Evolutionary conservation across 371 early-diverging fungal genomes (phyloP), one percentile per base, ranked within the genome.

Genomic region (Dentiscutata heterogama): DNA sequence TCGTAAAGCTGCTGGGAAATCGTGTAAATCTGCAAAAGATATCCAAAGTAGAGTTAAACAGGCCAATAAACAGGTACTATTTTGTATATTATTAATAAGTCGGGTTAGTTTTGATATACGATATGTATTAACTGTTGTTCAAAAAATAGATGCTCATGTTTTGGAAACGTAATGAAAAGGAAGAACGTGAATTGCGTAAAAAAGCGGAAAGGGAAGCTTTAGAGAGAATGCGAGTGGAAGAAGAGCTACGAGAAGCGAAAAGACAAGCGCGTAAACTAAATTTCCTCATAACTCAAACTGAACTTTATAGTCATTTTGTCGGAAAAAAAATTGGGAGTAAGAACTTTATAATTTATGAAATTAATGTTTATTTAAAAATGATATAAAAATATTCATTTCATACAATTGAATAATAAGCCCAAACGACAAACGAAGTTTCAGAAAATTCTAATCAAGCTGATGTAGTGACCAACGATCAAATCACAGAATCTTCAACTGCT

Each of bases 241-340:
- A 97, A 86, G 98, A 98, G 84, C 88, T 91, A 54, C 93, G 97
- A 68, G 99, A 99, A 87, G 94, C 93, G 16, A 89, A 93, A 65
- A 91, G 98, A 77, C 98, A 99, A 86, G 94, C 94, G 6, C 93
- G 96, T 82, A 99, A 99, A 86, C 93, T 99, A 72, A 96, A 98
- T 85, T 99, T 98, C 85, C 90, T 99, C 81, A 95, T 99, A 78
- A 96, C 95, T 0, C 99, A 99, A 86, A 99, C 99, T 6, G 99
- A 99, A 84, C 89, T 99, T 2, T 99, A 97, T 89, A 95, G 97
- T 82, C 98, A 98, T 88, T 99, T 99, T 89, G 94, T 99, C 78
- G 95, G 95, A 58, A 92, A 93, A 78, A 96, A 96, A 85, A 92
- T 95, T 60, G 87, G 82, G 68, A 86, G 86, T 85, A 85, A 39